Percentiles rank a stretch among this genome's conserved stretches.
These are phyloP conservation scores for Babesia caballi DNA, from an alignment of 169 alveolate genomes.

Conservation along the genomic window DNA sequence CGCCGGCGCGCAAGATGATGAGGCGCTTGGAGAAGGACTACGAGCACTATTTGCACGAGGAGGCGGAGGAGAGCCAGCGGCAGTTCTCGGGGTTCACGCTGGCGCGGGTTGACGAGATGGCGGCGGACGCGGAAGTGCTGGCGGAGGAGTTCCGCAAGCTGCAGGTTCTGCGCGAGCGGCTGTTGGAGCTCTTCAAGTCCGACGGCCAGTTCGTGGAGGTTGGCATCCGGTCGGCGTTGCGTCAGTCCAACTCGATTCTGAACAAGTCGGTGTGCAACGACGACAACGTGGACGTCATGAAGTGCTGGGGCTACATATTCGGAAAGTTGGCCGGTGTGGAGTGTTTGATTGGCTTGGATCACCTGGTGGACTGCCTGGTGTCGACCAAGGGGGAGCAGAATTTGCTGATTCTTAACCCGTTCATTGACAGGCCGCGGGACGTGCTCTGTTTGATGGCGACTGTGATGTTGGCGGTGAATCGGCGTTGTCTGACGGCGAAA, in stretches of 20 bases:
- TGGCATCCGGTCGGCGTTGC: constrained; percentile 50
- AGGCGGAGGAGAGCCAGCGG: constrained; percentile 4
- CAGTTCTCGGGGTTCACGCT: constrained; percentile 22
- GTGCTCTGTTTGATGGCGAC: constrained; percentile 54
- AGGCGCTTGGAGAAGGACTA: constrained; percentile 43
- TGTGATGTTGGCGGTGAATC: constrained; percentile 59
- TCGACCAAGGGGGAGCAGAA: constrained; percentile 51
- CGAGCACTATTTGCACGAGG: constrained; percentile 34
- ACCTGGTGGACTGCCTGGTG: constrained; percentile 62
- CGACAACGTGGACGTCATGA: constrained; percentile 17
- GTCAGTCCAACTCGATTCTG: constrained; percentile 40
- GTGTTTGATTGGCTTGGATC: constrained; percentile 41
- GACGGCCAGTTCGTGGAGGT: constrained; percentile 61
- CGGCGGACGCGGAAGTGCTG: constrained; percentile 27
- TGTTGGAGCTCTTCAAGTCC: constrained; percentile 38
- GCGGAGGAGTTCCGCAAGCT: constrained; percentile 39
- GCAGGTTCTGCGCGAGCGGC: constrained; percentile 31
- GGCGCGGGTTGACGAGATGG: background rate
- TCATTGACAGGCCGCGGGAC: constrained; percentile 42
- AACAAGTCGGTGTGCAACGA: background rate
- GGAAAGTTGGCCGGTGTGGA: constrained; percentile 62
- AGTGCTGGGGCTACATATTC: constrained; percentile 59
- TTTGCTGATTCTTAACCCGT: constrained; percentile 45
- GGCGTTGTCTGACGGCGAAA: constrained; percentile 53
- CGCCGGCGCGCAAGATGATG: constrained; percentile 38